Conservation (phyloP, 1,284 basidiomycete species). For the Malassezia furfur region DNA sequence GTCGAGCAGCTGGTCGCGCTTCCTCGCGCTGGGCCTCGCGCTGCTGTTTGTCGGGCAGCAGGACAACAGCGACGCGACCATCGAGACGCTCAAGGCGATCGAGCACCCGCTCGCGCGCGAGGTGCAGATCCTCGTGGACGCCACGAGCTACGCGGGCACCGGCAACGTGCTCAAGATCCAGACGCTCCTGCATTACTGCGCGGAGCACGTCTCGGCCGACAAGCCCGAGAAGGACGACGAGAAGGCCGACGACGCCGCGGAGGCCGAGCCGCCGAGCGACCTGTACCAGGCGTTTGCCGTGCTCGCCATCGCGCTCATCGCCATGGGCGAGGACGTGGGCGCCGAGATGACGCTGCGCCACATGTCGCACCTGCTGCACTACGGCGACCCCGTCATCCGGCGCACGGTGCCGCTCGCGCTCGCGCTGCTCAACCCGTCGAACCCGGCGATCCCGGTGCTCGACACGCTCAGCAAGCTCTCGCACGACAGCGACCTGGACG, state of each 20-base stretch:
- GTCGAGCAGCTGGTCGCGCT: constrained; percentile 72
- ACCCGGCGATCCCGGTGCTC: constrained; percentile 87
- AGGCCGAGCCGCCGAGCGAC: constrained; percentile 55
- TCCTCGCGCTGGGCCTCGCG: constrained; percentile 79
- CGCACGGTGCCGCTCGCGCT: constrained; percentile 91
- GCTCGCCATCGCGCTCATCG: constrained; percentile 82
- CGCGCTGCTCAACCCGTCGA: constrained; percentile 85
- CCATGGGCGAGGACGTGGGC: constrained; percentile 98
- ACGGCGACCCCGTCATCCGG: constrained; percentile 86
- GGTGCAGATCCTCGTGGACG: constrained; percentile 83
- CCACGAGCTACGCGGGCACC: constrained; percentile 87
- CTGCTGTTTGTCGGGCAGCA: constrained; percentile 67
- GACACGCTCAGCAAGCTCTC: constrained; percentile 99
- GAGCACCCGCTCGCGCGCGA: constrained; percentile 85
- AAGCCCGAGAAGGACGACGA: constrained; percentile 36
- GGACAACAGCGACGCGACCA: constrained; percentile 74
- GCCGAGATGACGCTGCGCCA: constrained; percentile 63
- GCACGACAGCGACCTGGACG: constrained; percentile 92
- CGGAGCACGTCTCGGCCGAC: constrained; percentile 67
- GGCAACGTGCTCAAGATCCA: constrained; percentile 94
- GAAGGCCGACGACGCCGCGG: constrained; percentile 23
- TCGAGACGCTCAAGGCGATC: constrained; percentile 89
- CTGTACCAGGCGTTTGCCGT: constrained; percentile 89
- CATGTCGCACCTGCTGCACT: constrained; percentile 65
- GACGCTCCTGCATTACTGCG: constrained; percentile 81